Evolutionary conservation across 2,329 filamentous ascomycete genomes (phyloP).

Genomic region (Colletotrichum higginsianum): DNA sequence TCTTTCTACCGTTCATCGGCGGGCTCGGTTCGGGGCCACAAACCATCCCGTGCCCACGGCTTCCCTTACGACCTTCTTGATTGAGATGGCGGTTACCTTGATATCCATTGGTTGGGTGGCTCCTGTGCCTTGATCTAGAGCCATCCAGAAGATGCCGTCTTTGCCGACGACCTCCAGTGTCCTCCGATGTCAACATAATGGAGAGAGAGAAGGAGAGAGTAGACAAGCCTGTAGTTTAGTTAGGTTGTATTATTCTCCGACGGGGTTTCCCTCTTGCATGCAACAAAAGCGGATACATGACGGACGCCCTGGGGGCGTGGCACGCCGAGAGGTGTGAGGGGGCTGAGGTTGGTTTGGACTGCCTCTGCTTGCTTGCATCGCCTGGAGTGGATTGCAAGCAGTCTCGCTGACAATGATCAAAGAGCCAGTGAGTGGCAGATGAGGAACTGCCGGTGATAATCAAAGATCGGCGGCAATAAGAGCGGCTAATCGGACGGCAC

Average conservation of each 20-base stretch:
- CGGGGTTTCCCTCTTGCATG: slow-evolving; percentile 12
- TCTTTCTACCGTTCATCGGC: slow-evolving; percentile 13
- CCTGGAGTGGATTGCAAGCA: slow-evolving; percentile 12
- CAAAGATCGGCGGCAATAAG: slow-evolving; percentile 27
- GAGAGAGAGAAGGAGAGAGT: background rate
- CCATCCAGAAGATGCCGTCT: slow-evolving; percentile 28
- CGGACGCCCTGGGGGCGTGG: slow-evolving; percentile 1
- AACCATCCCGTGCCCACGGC: slow-evolving; percentile 4
- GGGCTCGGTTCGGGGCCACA: slow-evolving; percentile 19
- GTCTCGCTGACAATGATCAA: slow-evolving; percentile 23
- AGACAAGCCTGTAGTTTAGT: background rate
- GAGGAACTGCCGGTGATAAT: slow-evolving; percentile 40
- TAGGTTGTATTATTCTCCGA: slow-evolving; percentile 23
- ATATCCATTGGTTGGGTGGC: slow-evolving; percentile 1
- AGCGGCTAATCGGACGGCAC: slow-evolving; percentile 11
- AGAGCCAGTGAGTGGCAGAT: slow-evolving; percentile 16
- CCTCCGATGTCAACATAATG: slow-evolving; percentile 4
- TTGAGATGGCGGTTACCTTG: slow-evolving; percentile 32
- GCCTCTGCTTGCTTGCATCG: slow-evolving; percentile 2
- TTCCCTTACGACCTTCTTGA: slow-evolving; percentile 36
- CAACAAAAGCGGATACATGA: background rate
- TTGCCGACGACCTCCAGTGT: slow-evolving; percentile 28
- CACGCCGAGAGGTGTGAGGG: slow-evolving; percentile 12
- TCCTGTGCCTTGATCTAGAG: slow-evolving; percentile 15
- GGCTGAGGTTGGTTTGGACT: slow-evolving; percentile 8